Evolutionary conservation across 2,329 filamentous ascomycete species (phyloP), one percentile per base, ranked within the genome.

Genomic region (Fusarium chlamydosporum): DNA sequence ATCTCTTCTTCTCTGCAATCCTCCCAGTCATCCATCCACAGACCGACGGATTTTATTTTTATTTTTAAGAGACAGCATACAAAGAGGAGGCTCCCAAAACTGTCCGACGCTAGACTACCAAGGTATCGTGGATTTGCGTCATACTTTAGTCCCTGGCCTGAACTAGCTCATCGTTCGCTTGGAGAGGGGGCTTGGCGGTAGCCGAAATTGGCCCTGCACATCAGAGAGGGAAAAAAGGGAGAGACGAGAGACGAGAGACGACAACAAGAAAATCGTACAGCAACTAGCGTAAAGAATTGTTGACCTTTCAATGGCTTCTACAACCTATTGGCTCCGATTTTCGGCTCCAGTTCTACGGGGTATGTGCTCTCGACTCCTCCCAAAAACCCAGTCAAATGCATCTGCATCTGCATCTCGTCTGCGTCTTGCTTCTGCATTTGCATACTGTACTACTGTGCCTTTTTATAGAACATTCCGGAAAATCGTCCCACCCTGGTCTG

Each of bases 391-490:
- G 26, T 41, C 45, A 38, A 23, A 26, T 61, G 38, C 40, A 47
- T 27, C 37, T 51, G 34, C 37, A 41, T 42, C 45, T 47, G 50
- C 46, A 61, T 62, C 43, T 40, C 45, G 43, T 47, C 43, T 47
- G 45, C 45, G 29, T 61, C 40, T 40, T 68, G 59, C 65, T 68
- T 50, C 10, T 29, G 29, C 29, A 29, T 29, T 29, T 51, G 34
- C 47, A 51, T 40, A 51, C 47, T 51, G 57, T 57, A 50, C 67
- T 57, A 50, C 67, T n/a, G 58, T 58, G 43, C 67, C 67, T 63
- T 70, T 65, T 70, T 68, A 67, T 64, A 70, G 67, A 70, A 70
- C 46, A 56, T 70, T 70, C 62, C 67, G 67, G 67, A 67, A 69
- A 70, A 70, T 60, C 57, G 58, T 60, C 57, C 57, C 46, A 64